Evolutionary conservation across 2,329 filamentous ascomycete genomes (phyloP).

Genomic region (Helminthosporium solani): DNA sequence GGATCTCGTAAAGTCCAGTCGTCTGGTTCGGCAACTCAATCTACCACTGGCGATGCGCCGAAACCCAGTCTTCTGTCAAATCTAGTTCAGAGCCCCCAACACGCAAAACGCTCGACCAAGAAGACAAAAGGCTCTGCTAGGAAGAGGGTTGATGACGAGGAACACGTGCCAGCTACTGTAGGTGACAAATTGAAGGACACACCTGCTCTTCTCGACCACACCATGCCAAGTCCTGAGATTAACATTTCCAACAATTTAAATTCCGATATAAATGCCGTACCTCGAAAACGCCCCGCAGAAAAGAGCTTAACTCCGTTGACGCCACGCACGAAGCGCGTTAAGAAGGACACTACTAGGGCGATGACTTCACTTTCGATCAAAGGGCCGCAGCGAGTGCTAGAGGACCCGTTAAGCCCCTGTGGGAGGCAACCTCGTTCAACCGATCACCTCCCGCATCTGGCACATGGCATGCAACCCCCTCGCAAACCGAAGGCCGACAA

Average conservation of each 20-base stretch:
- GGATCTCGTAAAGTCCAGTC: background rate
- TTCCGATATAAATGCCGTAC: background rate
- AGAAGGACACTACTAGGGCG: background rate
- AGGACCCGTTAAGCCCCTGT: constrained; percentile 16
- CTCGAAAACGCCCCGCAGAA: background rate
- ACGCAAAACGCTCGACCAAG: background rate
- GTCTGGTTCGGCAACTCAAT: background rate
- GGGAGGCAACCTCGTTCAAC: background rate
- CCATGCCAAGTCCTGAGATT: background rate
- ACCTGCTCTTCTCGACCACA: background rate
- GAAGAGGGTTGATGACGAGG: background rate
- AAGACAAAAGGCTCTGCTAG: background rate
- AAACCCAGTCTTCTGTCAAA: constrained; percentile 1
- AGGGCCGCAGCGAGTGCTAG: constrained; percentile 5
- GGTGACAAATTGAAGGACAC: background rate
- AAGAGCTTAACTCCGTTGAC: background rate
- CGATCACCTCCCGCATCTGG: background rate
- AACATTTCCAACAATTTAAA: constrained; percentile 2
- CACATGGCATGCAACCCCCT: background rate
- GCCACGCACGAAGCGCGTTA: background rate
- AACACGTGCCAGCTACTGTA: background rate
- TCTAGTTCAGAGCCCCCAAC: background rate
- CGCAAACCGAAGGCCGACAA: background rate
- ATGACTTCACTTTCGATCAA: background rate
- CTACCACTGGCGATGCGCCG: background rate